These are phyloP conservation scores for Agaricus subrufescens DNA, from an alignment of 768 basidiomycete species.

Conservation along the genomic window DNA sequence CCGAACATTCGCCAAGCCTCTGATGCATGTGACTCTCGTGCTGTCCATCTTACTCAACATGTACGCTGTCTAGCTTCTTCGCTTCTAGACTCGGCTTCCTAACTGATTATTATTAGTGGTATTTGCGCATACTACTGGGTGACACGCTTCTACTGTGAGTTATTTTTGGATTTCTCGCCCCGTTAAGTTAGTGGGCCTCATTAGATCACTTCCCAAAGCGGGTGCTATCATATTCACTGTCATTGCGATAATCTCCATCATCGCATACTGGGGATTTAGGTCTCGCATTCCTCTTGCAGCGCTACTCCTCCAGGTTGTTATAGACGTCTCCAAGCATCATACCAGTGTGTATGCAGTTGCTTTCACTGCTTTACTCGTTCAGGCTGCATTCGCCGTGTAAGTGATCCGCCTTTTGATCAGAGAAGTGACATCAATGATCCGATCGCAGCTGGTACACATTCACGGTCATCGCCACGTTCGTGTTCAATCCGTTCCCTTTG, in stretches of 20 bases:
- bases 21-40: slow-evolving; percentile 75
- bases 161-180: neutral
- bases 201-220: slow-evolving; percentile 31
- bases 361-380: slow-evolving; percentile 62
- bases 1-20: slow-evolving; percentile 64
- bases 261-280: slow-evolving; percentile 70
- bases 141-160: slow-evolving; percentile 63
- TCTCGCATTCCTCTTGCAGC: slow-evolving; percentile 77
- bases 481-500: neutral
- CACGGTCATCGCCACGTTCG: slow-evolving; percentile 67
- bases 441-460: slow-evolving; percentile 67
- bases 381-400: slow-evolving; percentile 67
- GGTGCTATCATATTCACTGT: slow-evolving; percentile 84
- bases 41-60: slow-evolving; percentile 60
- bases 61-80: slow-evolving; percentile 25
- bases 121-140: slow-evolving; percentile 76
- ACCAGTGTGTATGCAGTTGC: slow-evolving; percentile 76
- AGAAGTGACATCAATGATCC: slow-evolving; percentile 5
- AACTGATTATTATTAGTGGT: slow-evolving; percentile 35
- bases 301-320: slow-evolving; percentile 73
- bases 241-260: slow-evolving; percentile 68
- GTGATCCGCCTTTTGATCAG: slow-evolving; percentile 17
- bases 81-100: neutral
- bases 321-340: slow-evolving; percentile 84
- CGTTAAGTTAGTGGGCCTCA: neutral